These are phyloP conservation scores for Camelina neglecta DNA, from an alignment of 345 rosid species.

Conservation along the genomic window DNA sequence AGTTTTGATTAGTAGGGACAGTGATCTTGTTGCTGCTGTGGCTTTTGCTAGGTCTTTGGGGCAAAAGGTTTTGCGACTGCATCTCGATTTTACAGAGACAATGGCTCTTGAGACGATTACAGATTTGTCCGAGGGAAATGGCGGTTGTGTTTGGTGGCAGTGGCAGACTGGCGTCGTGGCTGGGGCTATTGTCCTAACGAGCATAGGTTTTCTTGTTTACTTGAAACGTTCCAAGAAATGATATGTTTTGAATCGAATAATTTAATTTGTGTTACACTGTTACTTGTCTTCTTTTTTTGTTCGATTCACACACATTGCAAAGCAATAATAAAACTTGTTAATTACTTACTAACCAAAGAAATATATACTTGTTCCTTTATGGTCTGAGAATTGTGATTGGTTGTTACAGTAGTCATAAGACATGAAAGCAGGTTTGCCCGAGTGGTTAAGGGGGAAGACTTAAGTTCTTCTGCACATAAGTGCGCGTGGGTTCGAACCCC, in stretches of 20 bases:
- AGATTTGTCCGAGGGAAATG: slow-evolving; percentile 21
- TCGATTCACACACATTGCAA: slow-evolving; percentile 7
- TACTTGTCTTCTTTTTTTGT: not conserved
- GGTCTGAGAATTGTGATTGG: not conserved
- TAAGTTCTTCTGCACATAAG: slow-evolving; percentile 94
- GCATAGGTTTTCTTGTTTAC: slow-evolving; percentile 36
- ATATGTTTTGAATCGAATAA: slow-evolving; percentile 1
- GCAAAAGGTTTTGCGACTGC: slow-evolving; percentile 48
- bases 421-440: slow-evolving; percentile 49
- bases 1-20: slow-evolving; percentile 72
- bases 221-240: slow-evolving; percentile 44
- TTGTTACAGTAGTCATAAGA: not conserved
- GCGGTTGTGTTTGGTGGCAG: slow-evolving; percentile 32
- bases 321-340: not conserved
- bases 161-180: slow-evolving; percentile 26
- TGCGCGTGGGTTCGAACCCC: slow-evolving; percentile 99
- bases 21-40: slow-evolving; percentile 76
- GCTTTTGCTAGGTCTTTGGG: slow-evolving; percentile 67
- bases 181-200: slow-evolving; percentile 36
- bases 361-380: not conserved
- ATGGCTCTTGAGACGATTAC: slow-evolving; percentile 7
- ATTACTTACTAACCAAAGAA: not conserved
- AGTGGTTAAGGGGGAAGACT: slow-evolving; percentile 75
- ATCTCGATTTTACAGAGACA: slow-evolving; percentile 33
- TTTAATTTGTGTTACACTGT: not conserved